Conservation (phyloP, 257 asterid species). For the Solanum raphanifolium region DNA sequence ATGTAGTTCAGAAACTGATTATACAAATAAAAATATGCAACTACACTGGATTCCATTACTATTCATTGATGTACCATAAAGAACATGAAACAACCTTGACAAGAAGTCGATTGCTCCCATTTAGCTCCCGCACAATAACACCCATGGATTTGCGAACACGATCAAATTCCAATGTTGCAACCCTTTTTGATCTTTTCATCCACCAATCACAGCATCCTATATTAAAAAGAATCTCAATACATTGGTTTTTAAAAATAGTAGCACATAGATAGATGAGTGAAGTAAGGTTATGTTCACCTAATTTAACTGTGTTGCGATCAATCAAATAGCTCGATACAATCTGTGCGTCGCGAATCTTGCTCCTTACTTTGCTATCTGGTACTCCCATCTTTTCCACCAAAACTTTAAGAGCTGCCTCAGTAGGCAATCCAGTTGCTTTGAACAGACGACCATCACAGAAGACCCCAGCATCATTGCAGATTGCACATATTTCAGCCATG, state of each 20-base stretch:
- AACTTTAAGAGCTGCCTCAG: constrained; percentile 92
- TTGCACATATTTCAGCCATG: constrained; percentile 64
- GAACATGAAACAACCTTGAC: constrained; percentile 50
- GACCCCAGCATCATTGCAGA: constrained; percentile 79
- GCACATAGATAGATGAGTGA: neutral
- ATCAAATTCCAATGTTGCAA: constrained; percentile 83
- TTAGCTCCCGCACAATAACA: constrained; percentile 52
- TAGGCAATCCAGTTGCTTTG: constrained; percentile 72
- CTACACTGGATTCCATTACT: neutral
- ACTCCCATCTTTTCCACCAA: constrained; percentile 87
- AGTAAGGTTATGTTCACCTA: constrained; percentile 25
- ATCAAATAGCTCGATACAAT: constrained; percentile 49
- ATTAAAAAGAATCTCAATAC: neutral
- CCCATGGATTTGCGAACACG: constrained; percentile 88
- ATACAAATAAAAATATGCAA: neutral
- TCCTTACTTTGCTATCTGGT: constrained; percentile 43
- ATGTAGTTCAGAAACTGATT: neutral
- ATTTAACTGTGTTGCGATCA: constrained; percentile 41
- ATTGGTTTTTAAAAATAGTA: neutral
- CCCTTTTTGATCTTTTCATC: constrained; percentile 50
- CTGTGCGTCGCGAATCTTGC: constrained; percentile 31
- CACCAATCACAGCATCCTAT: constrained; percentile 56
- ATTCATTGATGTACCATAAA: neutral
- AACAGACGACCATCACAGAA: constrained; percentile 46
- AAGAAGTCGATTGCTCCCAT: constrained; percentile 64